Evolutionary conservation across 352 stramenopile species (phyloP).

Genomic region (Phytophthora multivora): DNA sequence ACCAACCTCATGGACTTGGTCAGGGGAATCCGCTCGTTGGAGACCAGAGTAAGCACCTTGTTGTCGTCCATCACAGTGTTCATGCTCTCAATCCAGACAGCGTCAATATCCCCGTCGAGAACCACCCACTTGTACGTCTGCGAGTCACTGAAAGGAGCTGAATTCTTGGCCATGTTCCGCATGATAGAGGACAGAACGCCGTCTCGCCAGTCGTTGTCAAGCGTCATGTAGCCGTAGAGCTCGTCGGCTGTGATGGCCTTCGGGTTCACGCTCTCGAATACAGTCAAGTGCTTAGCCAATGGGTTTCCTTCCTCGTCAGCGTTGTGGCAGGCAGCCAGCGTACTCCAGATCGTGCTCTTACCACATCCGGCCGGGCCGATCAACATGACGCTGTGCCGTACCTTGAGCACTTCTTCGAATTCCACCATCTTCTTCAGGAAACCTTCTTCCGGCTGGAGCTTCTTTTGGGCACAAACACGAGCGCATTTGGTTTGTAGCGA

Average conservation of each 20-base stretch:
- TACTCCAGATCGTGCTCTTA: conserved; percentile 97
- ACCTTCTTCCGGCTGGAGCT: conserved; percentile 93
- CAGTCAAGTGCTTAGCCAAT: conserved; percentile 89
- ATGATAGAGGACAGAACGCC: conserved; percentile 96
- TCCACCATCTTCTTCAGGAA: conserved; percentile 97
- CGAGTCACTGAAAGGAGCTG: conserved; percentile 80
- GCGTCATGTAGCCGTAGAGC: conserved; percentile 96
- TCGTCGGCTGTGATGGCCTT: conserved; percentile 94
- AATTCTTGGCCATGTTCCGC: conserved; percentile 96
- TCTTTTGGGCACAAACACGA: conserved; percentile 59
- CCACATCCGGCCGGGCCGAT: conserved; percentile 94
- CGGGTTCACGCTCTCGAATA: conserved; percentile 95
- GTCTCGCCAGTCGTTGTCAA: conserved; percentile 98
- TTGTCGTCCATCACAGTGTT: conserved; percentile 93
- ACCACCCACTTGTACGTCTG: conserved; percentile 92
- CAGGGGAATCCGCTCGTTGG: conserved; percentile 96
- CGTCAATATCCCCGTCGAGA: conserved; percentile 95
- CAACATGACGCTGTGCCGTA: conserved; percentile 96
- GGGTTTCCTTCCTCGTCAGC: conserved; percentile 51
- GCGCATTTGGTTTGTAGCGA: conserved; percentile 49
- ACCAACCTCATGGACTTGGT: conserved; percentile 96
- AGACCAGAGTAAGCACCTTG: conserved; percentile 96
- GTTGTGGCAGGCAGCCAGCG: conserved; percentile 88
- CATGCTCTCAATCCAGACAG: conserved; percentile 95
- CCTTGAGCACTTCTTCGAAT: conserved; percentile 94